Percentiles rank a stretch among this genome's conserved stretches.
Evolutionary conservation across 169 alveolate species (phyloP).

Genomic region (Plasmodium chabaudi): DNA sequence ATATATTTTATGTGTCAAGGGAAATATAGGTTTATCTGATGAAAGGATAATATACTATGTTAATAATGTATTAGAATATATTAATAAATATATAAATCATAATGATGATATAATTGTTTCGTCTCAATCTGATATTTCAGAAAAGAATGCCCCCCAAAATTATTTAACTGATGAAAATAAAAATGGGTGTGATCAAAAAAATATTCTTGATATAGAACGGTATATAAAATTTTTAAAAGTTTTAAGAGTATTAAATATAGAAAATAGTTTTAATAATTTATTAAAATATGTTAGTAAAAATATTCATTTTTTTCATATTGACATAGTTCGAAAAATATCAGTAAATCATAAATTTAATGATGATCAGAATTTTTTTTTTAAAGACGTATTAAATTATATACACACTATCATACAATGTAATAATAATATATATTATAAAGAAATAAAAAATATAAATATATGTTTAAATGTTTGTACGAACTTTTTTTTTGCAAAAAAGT

Average conservation of each 20-base stretch:
- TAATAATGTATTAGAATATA: conserved; percentile 8
- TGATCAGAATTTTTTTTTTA: conserved; percentile 41
- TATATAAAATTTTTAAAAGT: conserved; percentile 44
- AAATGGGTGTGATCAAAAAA: neutral
- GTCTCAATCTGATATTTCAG: neutral
- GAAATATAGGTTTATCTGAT: conserved; percentile 38
- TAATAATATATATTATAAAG: conserved; percentile 31
- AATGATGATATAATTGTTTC: neutral
- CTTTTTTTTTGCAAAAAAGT: conserved; percentile 52
- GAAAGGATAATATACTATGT: conserved; percentile 52
- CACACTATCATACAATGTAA: conserved; percentile 46
- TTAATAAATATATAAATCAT: conserved; percentile 16
- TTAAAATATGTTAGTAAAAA: conserved; percentile 44
- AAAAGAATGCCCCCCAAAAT: neutral
- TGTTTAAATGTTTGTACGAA: conserved; percentile 61
- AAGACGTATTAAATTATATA: conserved; percentile 48
- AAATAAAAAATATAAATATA: conserved; percentile 41
- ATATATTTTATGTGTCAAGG: conserved; percentile 57
- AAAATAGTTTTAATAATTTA: conserved; percentile 18
- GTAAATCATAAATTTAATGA: conserved; percentile 20
- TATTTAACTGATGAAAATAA: neutral
- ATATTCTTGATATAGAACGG: conserved; percentile 26
- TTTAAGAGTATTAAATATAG: conserved; percentile 35
- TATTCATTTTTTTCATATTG: conserved; percentile 54
- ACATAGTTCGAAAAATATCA: conserved; percentile 51